A percentile compares a stretch with the other conserved stretches of the same genome.
Evolutionary conservation across 2,329 filamentous ascomycete species (phyloP).

Genomic region (Colletotrichum chlorophyti): DNA sequence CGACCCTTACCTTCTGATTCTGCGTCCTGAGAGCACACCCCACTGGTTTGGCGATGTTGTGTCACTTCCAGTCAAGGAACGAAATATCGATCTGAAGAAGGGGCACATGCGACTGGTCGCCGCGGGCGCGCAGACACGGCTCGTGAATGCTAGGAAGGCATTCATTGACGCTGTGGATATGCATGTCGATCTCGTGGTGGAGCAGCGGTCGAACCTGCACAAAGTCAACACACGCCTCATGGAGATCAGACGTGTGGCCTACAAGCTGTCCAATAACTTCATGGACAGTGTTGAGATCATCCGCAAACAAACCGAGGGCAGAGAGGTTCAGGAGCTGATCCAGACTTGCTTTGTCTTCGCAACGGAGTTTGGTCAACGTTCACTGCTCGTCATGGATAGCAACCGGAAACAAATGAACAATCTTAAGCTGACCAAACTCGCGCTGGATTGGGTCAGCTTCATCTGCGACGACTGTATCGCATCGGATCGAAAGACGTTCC

Average conservation of each 20-base stretch:
- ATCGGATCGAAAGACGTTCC: slow-evolving; percentile 93
- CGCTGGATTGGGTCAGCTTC: slow-evolving; percentile 96
- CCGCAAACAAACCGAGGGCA: slow-evolving; percentile 79
- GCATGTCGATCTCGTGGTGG: slow-evolving; percentile 87
- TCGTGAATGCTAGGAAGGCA: slow-evolving; percentile 78
- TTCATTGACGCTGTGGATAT: slow-evolving; percentile 83
- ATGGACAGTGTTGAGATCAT: slow-evolving; percentile 99
- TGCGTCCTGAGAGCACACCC: slow-evolving; percentile 80
- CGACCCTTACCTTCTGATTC: slow-evolving; percentile 84
- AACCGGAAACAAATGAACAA: slow-evolving; percentile 98
- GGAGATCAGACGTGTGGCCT: slow-evolving; percentile 94
- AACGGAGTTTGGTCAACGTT: slow-evolving; percentile 97
- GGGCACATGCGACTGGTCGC: slow-evolving; percentile 89
- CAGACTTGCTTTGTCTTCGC: slow-evolving; percentile 98
- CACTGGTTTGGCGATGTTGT: slow-evolving; percentile 84
- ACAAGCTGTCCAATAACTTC: slow-evolving; percentile 95
- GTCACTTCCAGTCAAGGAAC: slow-evolving; percentile 74
- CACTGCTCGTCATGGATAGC: slow-evolving; percentile 92
- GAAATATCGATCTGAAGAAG: slow-evolving; percentile 83
- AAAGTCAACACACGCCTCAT: slow-evolving; percentile 91
- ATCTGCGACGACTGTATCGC: slow-evolving; percentile 97
- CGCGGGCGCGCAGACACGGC: slow-evolving; percentile 79
- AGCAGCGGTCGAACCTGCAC: slow-evolving; percentile 90
- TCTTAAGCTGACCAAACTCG: slow-evolving; percentile 89
- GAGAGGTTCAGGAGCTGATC: slow-evolving; percentile 93